Evolutionary conservation across 768 basidiomycete species (phyloP).

Genomic region (Mycena olivaceomarginata): DNA sequence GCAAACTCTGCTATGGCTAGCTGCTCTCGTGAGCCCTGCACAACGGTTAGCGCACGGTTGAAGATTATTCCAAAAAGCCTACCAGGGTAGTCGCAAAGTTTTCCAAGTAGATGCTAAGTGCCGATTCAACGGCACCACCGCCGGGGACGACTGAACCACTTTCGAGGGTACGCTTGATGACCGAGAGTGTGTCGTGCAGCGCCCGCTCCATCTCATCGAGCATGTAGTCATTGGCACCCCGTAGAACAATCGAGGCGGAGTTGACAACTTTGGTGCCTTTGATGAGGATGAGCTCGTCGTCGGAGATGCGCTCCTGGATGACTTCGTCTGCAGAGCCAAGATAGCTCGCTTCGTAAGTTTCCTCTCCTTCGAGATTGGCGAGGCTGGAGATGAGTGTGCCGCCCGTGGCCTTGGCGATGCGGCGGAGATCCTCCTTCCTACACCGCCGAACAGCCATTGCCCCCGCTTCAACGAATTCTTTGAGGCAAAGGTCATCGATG

Average conservation of each 20-base stretch:
- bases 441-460: slow-evolving; percentile 99
- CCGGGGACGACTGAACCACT: slow-evolving; percentile 97
- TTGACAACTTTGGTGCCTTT: slow-evolving; percentile 98
- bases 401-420: slow-evolving; percentile 98
- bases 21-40: slow-evolving; percentile 97
- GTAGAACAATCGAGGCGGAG: slow-evolving; percentile 93
- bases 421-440: slow-evolving; percentile 96
- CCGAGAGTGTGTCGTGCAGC: slow-evolving; percentile 94
- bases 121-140: slow-evolving; percentile 97
- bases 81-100: slow-evolving; percentile 99
- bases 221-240: slow-evolving; percentile 99
- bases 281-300: slow-evolving; percentile 97
- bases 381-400: slow-evolving; percentile 94
- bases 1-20: slow-evolving; percentile 99
- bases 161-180: slow-evolving; percentile 98
- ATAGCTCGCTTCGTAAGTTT: slow-evolving; percentile 94
- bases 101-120: slow-evolving; percentile 97
- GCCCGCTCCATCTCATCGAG: slow-evolving; percentile 99
- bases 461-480: slow-evolving; percentile 99
- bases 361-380: slow-evolving; percentile 98
- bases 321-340: slow-evolving; percentile 98
- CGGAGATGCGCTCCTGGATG: slow-evolving; percentile 97
- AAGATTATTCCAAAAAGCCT: slow-evolving; percentile 53
- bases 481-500: slow-evolving; percentile 97
- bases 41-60: slow-evolving; percentile 35